Conservation (phyloP, 345 rosid species). For the Punica granatum region DNA sequence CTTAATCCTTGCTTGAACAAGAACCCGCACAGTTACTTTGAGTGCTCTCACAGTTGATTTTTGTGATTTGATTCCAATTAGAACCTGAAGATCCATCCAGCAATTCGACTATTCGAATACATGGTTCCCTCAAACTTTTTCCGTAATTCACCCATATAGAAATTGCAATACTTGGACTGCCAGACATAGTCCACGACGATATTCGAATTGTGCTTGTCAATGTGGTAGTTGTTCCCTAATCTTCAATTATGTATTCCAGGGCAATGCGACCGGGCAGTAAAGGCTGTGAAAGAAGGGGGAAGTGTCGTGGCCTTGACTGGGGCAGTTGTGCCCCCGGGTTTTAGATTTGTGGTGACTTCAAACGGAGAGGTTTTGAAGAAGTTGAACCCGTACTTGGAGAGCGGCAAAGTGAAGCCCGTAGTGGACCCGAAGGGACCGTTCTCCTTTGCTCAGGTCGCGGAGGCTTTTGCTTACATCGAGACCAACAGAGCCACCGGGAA, state of each 20-base stretch:
- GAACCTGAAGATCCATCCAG: not conserved
- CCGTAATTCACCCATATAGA: not conserved
- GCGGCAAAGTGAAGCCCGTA: constrained; percentile 76
- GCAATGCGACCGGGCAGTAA: constrained; percentile 87
- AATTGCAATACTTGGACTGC: too few relatives aligned
- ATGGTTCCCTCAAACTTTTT: not conserved
- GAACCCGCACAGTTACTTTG: not conserved
- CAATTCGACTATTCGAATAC: not conserved
- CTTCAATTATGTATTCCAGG: constrained; percentile 29
- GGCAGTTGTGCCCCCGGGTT: constrained; percentile 85
- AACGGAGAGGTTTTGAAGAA: constrained; percentile 72
- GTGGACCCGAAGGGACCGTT: constrained; percentile 86
- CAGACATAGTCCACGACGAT: not conserved
- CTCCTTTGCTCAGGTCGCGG: constrained; percentile 49
- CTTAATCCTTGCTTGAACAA: not conserved
- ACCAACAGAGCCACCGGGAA: constrained; percentile 76
- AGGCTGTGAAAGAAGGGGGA: constrained; percentile 85
- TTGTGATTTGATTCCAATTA: too few relatives aligned
- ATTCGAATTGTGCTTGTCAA: not conserved
- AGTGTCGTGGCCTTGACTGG: constrained; percentile 87
- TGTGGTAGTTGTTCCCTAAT: not conserved
- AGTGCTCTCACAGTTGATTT: not conserved
- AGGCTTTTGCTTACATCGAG: constrained; percentile 82
- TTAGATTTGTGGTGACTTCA: constrained; percentile 87
- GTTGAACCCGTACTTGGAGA: constrained; percentile 72